Percentiles rank a stretch among this genome's conserved stretches.
Conservation (phyloP, 2,329 filamentous ascomycete species). For the Cladosporium sp. region DNA sequence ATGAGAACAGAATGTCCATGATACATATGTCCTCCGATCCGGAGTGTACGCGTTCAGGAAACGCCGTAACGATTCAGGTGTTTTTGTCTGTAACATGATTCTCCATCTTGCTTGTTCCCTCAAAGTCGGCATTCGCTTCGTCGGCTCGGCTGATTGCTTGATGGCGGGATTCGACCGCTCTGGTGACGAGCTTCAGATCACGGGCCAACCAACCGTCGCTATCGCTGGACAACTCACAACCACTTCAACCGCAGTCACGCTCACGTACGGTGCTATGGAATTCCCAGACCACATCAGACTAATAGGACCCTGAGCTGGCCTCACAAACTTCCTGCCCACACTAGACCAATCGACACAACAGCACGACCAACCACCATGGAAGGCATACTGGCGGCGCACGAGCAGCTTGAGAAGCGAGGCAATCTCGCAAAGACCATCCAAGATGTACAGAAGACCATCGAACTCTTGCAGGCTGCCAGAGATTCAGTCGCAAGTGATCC, state of each 20-base stretch:
- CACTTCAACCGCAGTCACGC: not conserved
- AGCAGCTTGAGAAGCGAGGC: constrained; percentile 67
- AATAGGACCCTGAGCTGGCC: constrained; percentile 13
- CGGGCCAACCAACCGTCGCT: not conserved
- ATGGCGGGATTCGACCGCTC: not conserved
- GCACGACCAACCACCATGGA: constrained; percentile 52
- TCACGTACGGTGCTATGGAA: not conserved
- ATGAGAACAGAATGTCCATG: too few species aligned
- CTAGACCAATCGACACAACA: not conserved
- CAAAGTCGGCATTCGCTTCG: not conserved
- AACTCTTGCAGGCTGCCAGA: constrained; percentile 70
- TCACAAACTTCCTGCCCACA: not conserved
- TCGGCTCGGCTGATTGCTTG: not conserved
- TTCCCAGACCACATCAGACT: not conserved
- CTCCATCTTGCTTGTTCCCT: not conserved
- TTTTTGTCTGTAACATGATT: not conserved
- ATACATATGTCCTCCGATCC: too few species aligned
- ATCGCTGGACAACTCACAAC: not conserved
- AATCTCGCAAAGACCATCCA: constrained; percentile 70
- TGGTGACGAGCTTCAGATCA: constrained; percentile 3
- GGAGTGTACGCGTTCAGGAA: too few species aligned
- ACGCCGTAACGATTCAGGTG: not conserved
- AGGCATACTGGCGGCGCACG: constrained; percentile 70
- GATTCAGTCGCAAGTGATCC: constrained; percentile 72
- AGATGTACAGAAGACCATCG: constrained; percentile 81